Conservation (phyloP, 106 monocot species). For the Platanthera zijinensis region DNA sequence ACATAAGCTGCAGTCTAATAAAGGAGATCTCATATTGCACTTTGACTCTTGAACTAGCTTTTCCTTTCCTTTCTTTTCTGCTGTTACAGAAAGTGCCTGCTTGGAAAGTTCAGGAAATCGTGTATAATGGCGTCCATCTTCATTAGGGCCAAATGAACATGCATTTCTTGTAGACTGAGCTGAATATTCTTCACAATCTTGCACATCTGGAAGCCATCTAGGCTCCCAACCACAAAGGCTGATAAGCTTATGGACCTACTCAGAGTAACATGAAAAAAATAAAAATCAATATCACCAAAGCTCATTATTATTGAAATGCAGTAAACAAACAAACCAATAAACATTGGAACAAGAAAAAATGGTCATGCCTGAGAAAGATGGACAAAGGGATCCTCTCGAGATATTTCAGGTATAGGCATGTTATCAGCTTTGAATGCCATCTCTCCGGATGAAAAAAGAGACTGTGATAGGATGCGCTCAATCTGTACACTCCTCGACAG, state of each 20-base stretch:
- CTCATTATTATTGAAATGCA: background rate
- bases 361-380: conserved; percentile 45
- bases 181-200: conserved; percentile 96
- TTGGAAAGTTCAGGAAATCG: conserved; percentile 30
- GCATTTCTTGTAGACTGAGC: conserved; percentile 77
- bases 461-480: conserved; percentile 61
- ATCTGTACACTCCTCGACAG: conserved; percentile 62
- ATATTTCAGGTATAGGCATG: conserved; percentile 28
- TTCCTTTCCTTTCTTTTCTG: conserved; percentile 49
- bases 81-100: conserved; percentile 35
- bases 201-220: conserved; percentile 90
- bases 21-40: conserved; percentile 55
- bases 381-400: conserved; percentile 41
- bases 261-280: conserved; percentile 11
- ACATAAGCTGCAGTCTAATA: conserved; percentile 90
- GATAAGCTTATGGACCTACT: conserved; percentile 81
- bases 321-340: background rate
- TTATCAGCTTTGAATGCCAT: conserved; percentile 46
- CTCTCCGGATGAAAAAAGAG: conserved; percentile 46
- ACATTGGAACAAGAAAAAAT: background rate
- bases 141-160: conserved; percentile 40
- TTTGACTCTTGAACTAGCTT: conserved; percentile 36
- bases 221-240: conserved; percentile 99
- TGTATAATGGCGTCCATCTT: conserved; percentile 26
- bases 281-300: conserved; percentile 4